Percentiles rank a stretch among this genome's conserved stretches.
Conservation (phyloP, 2,329 filamentous ascomycete genomes). For the Cladosporium cucumerinum region DNA sequence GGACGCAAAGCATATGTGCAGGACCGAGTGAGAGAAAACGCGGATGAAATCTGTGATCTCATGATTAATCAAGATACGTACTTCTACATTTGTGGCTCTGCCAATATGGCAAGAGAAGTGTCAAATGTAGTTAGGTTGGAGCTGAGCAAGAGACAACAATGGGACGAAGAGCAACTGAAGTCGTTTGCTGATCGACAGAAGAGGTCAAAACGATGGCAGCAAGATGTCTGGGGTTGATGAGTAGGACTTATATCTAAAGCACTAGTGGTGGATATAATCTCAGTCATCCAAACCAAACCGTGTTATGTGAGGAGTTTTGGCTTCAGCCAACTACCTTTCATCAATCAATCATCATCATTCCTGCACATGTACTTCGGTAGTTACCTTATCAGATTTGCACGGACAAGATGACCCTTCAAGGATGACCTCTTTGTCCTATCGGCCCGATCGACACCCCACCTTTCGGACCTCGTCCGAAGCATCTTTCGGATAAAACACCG, state of each 20-base stretch:
- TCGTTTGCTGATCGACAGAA: slow-evolving; percentile 26
- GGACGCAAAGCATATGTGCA: slow-evolving; percentile 38
- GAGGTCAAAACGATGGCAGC: slow-evolving; percentile 25
- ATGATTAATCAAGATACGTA: slow-evolving; percentile 35
- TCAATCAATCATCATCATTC: not conserved
- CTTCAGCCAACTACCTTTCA: not conserved
- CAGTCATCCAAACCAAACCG: not conserved
- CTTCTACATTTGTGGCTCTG: slow-evolving; percentile 44
- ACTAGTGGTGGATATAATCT: not conserved
- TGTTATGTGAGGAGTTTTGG: not conserved
- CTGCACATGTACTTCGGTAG: not conserved
- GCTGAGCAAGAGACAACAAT: slow-evolving; percentile 17
- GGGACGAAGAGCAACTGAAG: slow-evolving; percentile 21
- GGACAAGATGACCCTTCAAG: not conserved
- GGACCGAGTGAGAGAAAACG: slow-evolving; percentile 35
- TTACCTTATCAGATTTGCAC: too few species aligned
- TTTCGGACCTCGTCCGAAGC: not conserved
- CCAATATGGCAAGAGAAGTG: slow-evolving; percentile 39
- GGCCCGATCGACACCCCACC: not conserved
- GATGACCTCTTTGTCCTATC: not conserved
- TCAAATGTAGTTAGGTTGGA: slow-evolving; percentile 19
- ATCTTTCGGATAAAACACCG: not conserved
- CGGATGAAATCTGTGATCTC: slow-evolving; percentile 31
- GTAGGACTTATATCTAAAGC: not conserved
- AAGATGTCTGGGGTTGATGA: slow-evolving; percentile 27